Conservation (phyloP, 805 yeast species). For the Kazachstania viticola region DNA sequence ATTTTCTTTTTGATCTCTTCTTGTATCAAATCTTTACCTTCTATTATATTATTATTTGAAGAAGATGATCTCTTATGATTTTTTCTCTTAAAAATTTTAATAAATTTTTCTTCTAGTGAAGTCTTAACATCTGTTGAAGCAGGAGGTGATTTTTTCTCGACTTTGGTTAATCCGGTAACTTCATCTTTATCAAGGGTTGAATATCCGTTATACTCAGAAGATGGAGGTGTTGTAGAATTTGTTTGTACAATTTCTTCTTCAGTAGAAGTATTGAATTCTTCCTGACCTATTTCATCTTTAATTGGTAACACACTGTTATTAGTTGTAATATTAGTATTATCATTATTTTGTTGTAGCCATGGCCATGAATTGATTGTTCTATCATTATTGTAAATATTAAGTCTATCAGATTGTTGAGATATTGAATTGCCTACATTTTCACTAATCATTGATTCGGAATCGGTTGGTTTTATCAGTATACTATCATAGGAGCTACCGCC, state of each 20-base stretch:
- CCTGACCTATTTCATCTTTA: neutral
- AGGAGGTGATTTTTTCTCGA: constrained; percentile 1
- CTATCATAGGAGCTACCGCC: constrained; percentile 9
- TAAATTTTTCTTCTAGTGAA: constrained; percentile 18
- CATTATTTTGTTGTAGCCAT: constrained; percentile 4
- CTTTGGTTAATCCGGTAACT: neutral
- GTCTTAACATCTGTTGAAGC: no score
- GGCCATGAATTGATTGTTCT: neutral
- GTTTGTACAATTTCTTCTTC: constrained; percentile 6
- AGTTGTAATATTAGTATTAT: neutral
- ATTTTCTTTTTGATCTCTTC: constrained; percentile 6
- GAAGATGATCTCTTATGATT: constrained; percentile 6
- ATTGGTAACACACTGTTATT: neutral
- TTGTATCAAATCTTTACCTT: constrained; percentile 2
- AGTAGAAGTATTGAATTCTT: neutral
- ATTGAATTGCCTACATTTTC: constrained; percentile 3
- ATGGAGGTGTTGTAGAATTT: constrained; percentile 7
- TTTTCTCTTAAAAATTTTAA: constrained; percentile 14
- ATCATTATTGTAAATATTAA: neutral
- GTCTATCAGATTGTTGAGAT: neutral
- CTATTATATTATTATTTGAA: constrained; percentile 1
- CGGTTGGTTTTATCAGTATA: constrained; percentile 6
- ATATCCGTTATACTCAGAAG: neutral
- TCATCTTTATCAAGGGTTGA: neutral
- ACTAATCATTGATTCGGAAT: constrained; percentile 3